Percentiles rank a stretch among this genome's conserved stretches.
Evolutionary conservation across 257 asterid genomes (phyloP).

Genomic region (Nicotiana otophora): DNA sequence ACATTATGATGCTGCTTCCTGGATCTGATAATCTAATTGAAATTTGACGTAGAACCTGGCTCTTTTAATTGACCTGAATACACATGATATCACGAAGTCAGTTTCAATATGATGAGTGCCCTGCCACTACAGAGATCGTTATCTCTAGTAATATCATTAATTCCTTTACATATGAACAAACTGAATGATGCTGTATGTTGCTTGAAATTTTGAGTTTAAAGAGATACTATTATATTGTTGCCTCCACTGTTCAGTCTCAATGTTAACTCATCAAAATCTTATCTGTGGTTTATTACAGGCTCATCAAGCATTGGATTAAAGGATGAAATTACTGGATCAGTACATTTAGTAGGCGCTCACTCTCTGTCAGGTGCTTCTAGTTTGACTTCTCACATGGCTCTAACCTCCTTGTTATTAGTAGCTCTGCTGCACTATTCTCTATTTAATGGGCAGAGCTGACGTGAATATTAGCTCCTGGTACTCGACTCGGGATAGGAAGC

Average conservation of each 20-base stretch:
- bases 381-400: slow-evolving; percentile 19
- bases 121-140: neutral
- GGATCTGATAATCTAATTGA: neutral
- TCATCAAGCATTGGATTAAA: slow-evolving; percentile 85
- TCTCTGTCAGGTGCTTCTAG: slow-evolving; percentile 39
- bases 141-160: neutral
- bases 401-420: slow-evolving; percentile 31
- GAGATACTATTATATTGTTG: neutral
- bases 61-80: neutral
- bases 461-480: neutral
- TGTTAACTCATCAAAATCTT: neutral
- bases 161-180: neutral
- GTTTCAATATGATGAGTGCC: neutral
- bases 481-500: neutral
- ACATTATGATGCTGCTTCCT: neutral
- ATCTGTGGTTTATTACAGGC: slow-evolving; percentile 42
- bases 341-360: slow-evolving; percentile 98
- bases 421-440: slow-evolving; percentile 40
- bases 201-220: neutral
- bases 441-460: slow-evolving; percentile 18
- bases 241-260: neutral
- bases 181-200: neutral
- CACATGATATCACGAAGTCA: neutral
- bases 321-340: slow-evolving; percentile 98
- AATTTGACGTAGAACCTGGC: neutral